Conservation (phyloP, 345 rosid species). For the Rubroshorea leprosula region DNA sequence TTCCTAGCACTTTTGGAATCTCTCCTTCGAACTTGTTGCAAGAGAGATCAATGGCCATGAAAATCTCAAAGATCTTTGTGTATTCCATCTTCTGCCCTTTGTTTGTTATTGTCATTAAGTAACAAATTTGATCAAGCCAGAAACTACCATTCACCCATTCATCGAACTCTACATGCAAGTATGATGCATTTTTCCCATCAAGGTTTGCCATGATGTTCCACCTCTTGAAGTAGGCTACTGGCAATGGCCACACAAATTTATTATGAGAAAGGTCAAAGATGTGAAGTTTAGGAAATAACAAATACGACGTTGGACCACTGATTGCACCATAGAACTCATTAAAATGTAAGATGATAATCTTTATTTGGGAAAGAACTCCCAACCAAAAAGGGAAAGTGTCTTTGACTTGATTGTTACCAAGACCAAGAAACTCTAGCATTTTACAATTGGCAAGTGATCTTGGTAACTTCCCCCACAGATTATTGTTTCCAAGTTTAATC, state of each 20-base stretch:
- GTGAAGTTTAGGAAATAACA: slow-evolving; percentile 6
- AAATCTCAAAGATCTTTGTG: not conserved
- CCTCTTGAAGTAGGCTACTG: slow-evolving; percentile 4
- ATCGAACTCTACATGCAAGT: not conserved
- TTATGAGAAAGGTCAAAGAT: slow-evolving; percentile 16
- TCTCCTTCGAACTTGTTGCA: too few relatives aligned
- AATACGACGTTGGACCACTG: not conserved
- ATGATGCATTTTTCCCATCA: not conserved
- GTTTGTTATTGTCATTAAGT: slow-evolving; percentile 7
- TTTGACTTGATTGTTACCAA: slow-evolving; percentile 9
- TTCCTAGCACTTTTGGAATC: too few relatives aligned
- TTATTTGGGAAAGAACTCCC: not conserved
- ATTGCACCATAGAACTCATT: slow-evolving; percentile 4
- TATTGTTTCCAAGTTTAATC: slow-evolving; percentile 1
- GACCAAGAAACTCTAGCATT: not conserved
- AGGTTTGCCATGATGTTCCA: slow-evolving; percentile 14
- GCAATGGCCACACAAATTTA: slow-evolving; percentile 5
- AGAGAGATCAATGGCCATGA: slow-evolving; percentile 7
- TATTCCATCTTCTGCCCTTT: slow-evolving; percentile 1
- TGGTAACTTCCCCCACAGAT: slow-evolving; percentile 12
- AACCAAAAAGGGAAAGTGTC: slow-evolving; percentile 13
- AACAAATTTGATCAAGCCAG: too few relatives aligned
- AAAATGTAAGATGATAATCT: not conserved
- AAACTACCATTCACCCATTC: not conserved
- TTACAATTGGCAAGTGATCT: slow-evolving; percentile 11